Evolutionary conservation across 73 alveolate species (phyloP), one percentile per base, ranked within the genome.

Genomic region (Paramecium octaurelia): DNA sequence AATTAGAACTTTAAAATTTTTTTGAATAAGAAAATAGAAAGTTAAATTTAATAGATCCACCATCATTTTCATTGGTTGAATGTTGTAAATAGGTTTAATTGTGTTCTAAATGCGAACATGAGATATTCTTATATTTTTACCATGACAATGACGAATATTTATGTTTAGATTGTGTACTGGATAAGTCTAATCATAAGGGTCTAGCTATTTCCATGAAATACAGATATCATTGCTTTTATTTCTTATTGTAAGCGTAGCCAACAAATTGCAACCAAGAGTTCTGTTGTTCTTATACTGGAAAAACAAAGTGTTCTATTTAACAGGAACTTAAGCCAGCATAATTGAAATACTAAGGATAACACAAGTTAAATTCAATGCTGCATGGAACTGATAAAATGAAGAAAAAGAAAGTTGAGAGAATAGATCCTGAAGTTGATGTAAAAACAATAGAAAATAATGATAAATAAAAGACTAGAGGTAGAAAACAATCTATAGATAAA

Each of bases 281-380:
- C 8, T 80, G 91, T 80, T 42, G 76, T 64, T 16, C 57, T n/a
- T 80, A 80, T 24, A 80, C 91, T n/a, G 91, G 91, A 43, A 48
- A 42, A 23, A 80, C 91, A 1, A 80, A 42, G 24, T 80, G 91
- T 44, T n/a, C 12, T 12, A 48, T 80, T 6, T 8, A 80, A 35
- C 20, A 46, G 27, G 70, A 80, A 20, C 73, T 80, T 9, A 73
- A 73, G 40, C 60, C 57, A 10, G 54, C 59, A 35, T 29, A 8
- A 29, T 73, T 34, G 6, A 73, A 73, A 18, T 40, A 29, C 38
- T 35, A 35, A 73, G 60, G 24, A 73, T 38, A 31, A 12, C 36
- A 34, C 6, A 73, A 73, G 40, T 73, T 73, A 14, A 73, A 73
- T 38, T 73, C 87, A 1, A 73, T 73, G 87, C 59, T 73, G 6